Base-by-base conservation (phyloP, 106 monocot genomes). In the Apostasia ramifera region DNA sequence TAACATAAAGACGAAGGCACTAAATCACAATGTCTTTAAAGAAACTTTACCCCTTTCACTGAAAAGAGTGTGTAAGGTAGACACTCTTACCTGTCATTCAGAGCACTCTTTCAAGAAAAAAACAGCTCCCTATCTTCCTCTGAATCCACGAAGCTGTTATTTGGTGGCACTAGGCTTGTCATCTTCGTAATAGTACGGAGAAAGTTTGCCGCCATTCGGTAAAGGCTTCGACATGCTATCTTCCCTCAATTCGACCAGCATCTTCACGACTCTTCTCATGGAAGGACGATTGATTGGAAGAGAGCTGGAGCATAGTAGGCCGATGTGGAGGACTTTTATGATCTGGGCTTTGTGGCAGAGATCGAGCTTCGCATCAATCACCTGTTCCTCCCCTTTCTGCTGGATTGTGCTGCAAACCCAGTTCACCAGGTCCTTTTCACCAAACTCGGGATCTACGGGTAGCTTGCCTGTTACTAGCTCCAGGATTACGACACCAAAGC, bases 221-320 rank as follows among this genome's bases (percentile, higher is more conserved):
- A 47, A 56, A 57, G 6, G 59, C 44, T 61, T 54, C 70, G 55
- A 63, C 60, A 44, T 70, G 59, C 56, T 39, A 3, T 72, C 63
- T 2, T 61, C 54, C 3, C 66, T 13, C 8, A 78, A 69, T 53
- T 87, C 85, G 14, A 77, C 66, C 59, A 91, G 78, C 90, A 94
- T 82, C 79, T 94, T 94, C 14, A 87, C 90, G 0, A 90, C 86
- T 59, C 78, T 82, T 11, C 84, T 71, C 94, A 94, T 94, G 0
- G 86, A 74, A 0, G 94, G 94, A 0, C 94, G 78, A 73, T 87
- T 94, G 73, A 94, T 94, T 1, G 90, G 94, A 10, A 90, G 84
- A 13, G 79, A 53, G 75, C 80, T 86, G 39, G 94, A 73, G 73
- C 94, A 94, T 37, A 81, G 82, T 0, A 94, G 74, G 7, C 84